A percentile compares a stretch with the other conserved stretches of the same genome.
phyloP scores from a whole-genome alignment of 257 asterid genomes.

The Scutellaria galericulata region DNA sequence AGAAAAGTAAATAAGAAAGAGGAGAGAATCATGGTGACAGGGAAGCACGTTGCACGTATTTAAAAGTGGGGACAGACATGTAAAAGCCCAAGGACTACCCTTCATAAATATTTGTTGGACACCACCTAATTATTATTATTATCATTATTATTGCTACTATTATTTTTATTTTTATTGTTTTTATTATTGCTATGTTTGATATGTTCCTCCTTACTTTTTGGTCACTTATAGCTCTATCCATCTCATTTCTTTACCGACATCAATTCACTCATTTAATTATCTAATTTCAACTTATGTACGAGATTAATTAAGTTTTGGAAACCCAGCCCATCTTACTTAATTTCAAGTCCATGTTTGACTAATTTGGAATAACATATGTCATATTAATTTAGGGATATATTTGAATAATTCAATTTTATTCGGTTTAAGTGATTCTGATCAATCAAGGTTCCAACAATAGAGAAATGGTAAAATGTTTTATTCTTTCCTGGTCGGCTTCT shows the following conservation, averaged over 20 bases:
- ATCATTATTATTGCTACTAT: neutral
- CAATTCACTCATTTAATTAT: neutral
- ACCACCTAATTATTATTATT: conserved; percentile 29
- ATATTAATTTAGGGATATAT: too few species aligned
- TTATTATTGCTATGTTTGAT: neutral
- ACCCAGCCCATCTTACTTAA: neutral
- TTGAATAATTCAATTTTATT: too few species aligned
- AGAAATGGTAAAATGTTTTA: too few species aligned
- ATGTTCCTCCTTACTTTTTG: neutral
- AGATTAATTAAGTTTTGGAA: neutral
- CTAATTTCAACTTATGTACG: neutral
- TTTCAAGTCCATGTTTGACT: too few species aligned
- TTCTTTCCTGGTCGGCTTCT: too few species aligned
- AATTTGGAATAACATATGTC: too few species aligned
- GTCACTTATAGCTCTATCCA: neutral
- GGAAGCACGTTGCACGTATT: conserved; percentile 43
- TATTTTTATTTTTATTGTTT: neutral
- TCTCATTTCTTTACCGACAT: conserved; percentile 6
- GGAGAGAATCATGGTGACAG: conserved; percentile 38
- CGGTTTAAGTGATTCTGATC: too few species aligned
- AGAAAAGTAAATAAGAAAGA: neutral
- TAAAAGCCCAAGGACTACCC: conserved; percentile 1
- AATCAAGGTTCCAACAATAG: too few species aligned
- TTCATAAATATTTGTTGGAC: conserved; percentile 20
- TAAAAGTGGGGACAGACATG: conserved; percentile 2